Percentiles rank a stretch among this genome's conserved stretches.
Conservation (phyloP, 305 asterid species). For the Solanum hybrid region DNA sequence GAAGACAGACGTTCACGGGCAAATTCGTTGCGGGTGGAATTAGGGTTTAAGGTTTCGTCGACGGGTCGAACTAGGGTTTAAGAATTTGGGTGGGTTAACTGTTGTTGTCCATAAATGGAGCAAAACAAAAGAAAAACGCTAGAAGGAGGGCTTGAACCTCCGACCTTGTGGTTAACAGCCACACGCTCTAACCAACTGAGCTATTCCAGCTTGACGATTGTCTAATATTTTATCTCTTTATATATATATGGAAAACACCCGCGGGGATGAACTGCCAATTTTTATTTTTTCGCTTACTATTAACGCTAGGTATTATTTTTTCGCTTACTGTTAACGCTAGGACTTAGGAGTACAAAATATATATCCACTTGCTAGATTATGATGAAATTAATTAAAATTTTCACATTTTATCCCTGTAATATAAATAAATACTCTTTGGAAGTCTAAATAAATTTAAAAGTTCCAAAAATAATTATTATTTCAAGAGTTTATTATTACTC, state of each 20-base stretch:
- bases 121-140: not conserved
- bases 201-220: slow-evolving; percentile 37
- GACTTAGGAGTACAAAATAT: not conserved
- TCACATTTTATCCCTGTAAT: not conserved
- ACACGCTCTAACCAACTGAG: slow-evolving; percentile 82
- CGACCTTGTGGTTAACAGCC: slow-evolving; percentile 86
- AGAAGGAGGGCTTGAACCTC: slow-evolving; percentile 65
- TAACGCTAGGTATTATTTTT: not conserved
- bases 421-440: not conserved
- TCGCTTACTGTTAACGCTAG: not conserved
- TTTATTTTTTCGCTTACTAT: not conserved
- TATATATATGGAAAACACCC: too few relatives aligned
- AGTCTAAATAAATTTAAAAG: not conserved
- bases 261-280: not conserved
- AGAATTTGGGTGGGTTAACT: not conserved
- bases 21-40: not conserved
- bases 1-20: not conserved
- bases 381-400: too few relatives aligned
- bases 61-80: not conserved
- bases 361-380: not conserved
- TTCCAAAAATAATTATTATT: not conserved
- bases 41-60: not conserved
- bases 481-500: not conserved
- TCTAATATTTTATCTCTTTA: not conserved
- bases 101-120: not conserved